Evolutionary conservation across 768 basidiomycete genomes (phyloP).

Genomic region (Psilocybe cubensis): DNA sequence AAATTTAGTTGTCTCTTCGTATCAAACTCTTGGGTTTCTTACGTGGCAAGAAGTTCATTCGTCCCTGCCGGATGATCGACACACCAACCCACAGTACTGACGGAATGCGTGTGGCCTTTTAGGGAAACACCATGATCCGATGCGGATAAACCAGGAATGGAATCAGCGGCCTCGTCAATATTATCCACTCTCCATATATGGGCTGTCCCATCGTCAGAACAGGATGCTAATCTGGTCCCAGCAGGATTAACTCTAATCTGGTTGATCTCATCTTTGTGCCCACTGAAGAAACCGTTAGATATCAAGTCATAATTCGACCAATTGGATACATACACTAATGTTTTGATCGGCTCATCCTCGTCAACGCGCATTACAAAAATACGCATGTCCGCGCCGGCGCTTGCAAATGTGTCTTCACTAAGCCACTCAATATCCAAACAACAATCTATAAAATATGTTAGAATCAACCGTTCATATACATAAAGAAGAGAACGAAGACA

Average conservation of each 20-base stretch:
- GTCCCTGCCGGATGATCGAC: conserved; percentile 48
- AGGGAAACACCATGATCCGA: conserved; percentile 47
- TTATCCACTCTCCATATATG: conserved; percentile 74
- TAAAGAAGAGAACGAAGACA: conserved; percentile 5
- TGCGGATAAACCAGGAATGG: conserved; percentile 44
- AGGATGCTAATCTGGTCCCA: conserved; percentile 74
- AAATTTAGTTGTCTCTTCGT: not conserved
- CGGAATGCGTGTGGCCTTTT: conserved; percentile 65
- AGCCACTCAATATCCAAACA: conserved; percentile 86
- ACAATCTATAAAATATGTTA: conserved; percentile 51
- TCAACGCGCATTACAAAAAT: conserved; percentile 66
- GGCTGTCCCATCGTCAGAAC: conserved; percentile 81
- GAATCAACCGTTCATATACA: not conserved
- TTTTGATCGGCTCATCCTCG: conserved; percentile 55
- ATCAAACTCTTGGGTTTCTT: conserved; percentile 23
- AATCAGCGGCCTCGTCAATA: conserved; percentile 37
- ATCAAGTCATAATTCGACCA: not conserved
- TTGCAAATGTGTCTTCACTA: conserved; percentile 69
- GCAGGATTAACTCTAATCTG: conserved; percentile 71
- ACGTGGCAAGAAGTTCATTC: conserved; percentile 77
- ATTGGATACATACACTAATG: conserved; percentile 54
- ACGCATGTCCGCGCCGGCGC: conserved; percentile 69
- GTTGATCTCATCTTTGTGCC: conserved; percentile 79
- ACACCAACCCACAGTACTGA: conserved; percentile 75
- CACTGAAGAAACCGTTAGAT: conserved; percentile 41